phyloP scores from a whole-genome alignment of 805 yeast species.

The Kazachstania psychrophila region DNA sequence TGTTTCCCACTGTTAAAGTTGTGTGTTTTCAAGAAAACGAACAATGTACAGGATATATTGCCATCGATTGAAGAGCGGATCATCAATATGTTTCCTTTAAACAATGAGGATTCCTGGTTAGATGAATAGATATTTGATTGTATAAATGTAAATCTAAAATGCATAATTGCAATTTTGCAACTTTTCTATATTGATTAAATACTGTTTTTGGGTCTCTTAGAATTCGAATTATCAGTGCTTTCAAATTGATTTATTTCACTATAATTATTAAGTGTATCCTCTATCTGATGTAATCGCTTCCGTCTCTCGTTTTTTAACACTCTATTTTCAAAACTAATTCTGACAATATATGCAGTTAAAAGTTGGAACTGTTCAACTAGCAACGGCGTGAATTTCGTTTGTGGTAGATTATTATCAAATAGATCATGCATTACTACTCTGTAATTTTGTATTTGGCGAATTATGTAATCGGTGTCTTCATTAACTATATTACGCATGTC shows the following conservation, averaged over 20 bases:
- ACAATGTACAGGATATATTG: slow-evolving; percentile 18
- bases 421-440: no score
- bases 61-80: slow-evolving; percentile 24
- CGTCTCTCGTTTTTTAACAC: no score
- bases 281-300: no score
- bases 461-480: no score
- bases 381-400: no score
- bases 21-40: slow-evolving; percentile 26
- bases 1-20: slow-evolving; percentile 25
- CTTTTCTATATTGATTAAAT: neutral
- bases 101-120: slow-evolving; percentile 27
- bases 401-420: no score
- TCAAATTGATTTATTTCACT: no score
- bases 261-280: no score
- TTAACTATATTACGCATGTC: no score
- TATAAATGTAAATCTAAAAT: neutral
- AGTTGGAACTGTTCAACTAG: neutral
- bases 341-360: neutral
- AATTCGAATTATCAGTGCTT: no score
- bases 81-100: slow-evolving; percentile 20
- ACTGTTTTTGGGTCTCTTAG: no score
- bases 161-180: neutral
- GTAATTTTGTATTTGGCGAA: no score
- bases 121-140: slow-evolving; percentile 4
- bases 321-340: slow-evolving; percentile 1